These are phyloP conservation scores for Coleophoma crateriformis DNA, from an alignment of 2,329 filamentous ascomycete genomes.

Conservation along the genomic window DNA sequence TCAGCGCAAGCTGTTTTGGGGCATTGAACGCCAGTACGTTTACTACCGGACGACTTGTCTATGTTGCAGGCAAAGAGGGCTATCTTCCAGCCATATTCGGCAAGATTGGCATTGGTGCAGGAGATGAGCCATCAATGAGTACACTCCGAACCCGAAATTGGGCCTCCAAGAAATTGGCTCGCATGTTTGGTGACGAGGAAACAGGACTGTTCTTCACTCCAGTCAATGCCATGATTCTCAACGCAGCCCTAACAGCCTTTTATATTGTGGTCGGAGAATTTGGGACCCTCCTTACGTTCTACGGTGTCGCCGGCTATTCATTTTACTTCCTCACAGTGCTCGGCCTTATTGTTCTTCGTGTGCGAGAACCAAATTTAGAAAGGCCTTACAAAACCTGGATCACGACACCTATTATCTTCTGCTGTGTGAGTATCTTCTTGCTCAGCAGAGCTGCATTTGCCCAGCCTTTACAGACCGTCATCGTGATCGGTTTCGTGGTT, in stretches of 20 bases:
- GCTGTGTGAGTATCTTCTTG: conserved; percentile 92
- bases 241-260: conserved; percentile 62
- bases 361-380: conserved; percentile 81
- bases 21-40: conserved; percentile 93
- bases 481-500: conserved; percentile 79
- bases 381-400: conserved; percentile 96
- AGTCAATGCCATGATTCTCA: conserved; percentile 85
- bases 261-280: conserved; percentile 91
- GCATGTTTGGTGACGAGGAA: conserved; percentile 69
- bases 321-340: conserved; percentile 97
- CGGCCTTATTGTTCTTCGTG: conserved; percentile 83
- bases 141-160: conserved; percentile 47
- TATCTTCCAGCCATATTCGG: conserved; percentile 84
- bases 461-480: conserved; percentile 81
- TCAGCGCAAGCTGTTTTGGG: conserved; percentile 88
- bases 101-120: conserved; percentile 63
- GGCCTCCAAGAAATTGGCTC: conserved; percentile 51
- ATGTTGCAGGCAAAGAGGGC: conserved; percentile 90
- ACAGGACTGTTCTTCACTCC: conserved; percentile 86
- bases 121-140: conserved; percentile 33
- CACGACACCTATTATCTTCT: conserved; percentile 93
- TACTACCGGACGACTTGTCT: conserved; percentile 85
- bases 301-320: conserved; percentile 92
- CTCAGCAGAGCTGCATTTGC: conserved; percentile 85
- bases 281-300: conserved; percentile 87